A percentile compares a stretch with the other conserved stretches of the same genome.
phyloP scores from a whole-genome alignment of 352 stramenopile species.

The Phytophthora podocarpi region DNA sequence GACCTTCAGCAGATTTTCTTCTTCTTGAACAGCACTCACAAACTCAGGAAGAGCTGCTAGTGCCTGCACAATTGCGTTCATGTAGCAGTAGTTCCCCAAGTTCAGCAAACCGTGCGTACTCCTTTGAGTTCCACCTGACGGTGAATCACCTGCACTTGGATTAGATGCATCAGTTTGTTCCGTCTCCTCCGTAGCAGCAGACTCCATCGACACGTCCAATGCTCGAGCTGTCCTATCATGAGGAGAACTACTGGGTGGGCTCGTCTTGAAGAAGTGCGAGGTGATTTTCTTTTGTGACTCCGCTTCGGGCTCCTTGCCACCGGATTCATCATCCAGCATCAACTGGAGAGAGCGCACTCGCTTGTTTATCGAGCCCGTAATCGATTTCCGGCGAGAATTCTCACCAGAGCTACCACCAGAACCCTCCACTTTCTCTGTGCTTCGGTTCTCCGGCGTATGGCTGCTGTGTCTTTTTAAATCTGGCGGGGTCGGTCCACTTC shows the following conservation, averaged over 20 bases:
- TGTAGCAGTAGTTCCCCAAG: slow-evolving; percentile 93
- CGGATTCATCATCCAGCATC: slow-evolving; percentile 71
- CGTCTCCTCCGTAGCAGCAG: slow-evolving; percentile 15
- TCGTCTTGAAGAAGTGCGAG: slow-evolving; percentile 54
- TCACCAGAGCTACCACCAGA: slow-evolving; percentile 22
- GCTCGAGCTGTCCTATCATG: slow-evolving; percentile 9
- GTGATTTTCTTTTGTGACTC: slow-evolving; percentile 37
- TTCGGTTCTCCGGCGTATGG: slow-evolving; percentile 21
- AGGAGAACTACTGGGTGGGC: slow-evolving; percentile 12
- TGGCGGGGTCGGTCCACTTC: slow-evolving; percentile 38
- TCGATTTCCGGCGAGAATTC: slow-evolving; percentile 32
- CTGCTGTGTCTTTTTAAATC: slow-evolving; percentile 36
- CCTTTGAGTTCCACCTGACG: slow-evolving; percentile 31
- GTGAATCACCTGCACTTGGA: slow-evolving; percentile 4
- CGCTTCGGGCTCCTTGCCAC: slow-evolving; percentile 8
- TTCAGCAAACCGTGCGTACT: slow-evolving; percentile 93
- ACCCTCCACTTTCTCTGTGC: slow-evolving; percentile 14
- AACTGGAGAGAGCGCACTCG: slow-evolving; percentile 79
- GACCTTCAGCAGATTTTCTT: slow-evolving; percentile 62
- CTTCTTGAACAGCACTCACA: slow-evolving; percentile 45
- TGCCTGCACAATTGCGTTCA: slow-evolving; percentile 94
- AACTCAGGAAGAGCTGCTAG: slow-evolving; percentile 78
- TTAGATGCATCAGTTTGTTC: slow-evolving; percentile 8
- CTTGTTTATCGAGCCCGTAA: slow-evolving; percentile 55
- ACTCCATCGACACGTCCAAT: slow-evolving; percentile 38